Evolutionary conservation across 129 eudicot genomes (phyloP).

Genomic region (Flaveria robusta): DNA sequence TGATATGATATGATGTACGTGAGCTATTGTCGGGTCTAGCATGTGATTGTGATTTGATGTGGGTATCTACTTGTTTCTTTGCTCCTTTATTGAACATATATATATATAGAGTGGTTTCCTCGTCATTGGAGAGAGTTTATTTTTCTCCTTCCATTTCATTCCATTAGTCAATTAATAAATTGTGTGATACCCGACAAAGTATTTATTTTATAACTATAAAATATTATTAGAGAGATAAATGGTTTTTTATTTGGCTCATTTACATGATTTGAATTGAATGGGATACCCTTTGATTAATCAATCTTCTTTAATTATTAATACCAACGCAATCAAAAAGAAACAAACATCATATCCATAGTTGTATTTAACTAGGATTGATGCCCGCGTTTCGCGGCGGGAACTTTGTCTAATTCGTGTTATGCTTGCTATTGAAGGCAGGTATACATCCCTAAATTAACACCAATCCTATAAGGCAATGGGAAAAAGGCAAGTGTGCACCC

Average conservation of each 20-base stretch:
- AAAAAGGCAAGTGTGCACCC: too few relatives aligned
- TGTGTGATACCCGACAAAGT: not conserved
- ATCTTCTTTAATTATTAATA: not conserved
- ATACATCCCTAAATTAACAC: too few relatives aligned
- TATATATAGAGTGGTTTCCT: not conserved
- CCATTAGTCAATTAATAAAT: not conserved
- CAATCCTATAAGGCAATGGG: too few relatives aligned
- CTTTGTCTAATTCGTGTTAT: too few relatives aligned
- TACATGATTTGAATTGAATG: not conserved
- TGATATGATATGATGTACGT: not conserved
- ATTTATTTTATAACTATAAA: not conserved
- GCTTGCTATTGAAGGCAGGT: too few relatives aligned
- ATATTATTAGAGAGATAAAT: not conserved
- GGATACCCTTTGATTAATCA: not conserved
- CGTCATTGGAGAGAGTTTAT: not conserved
- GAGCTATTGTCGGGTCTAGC: constrained; percentile 1
- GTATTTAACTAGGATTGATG: too few relatives aligned
- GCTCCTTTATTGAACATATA: not conserved
- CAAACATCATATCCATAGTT: too few relatives aligned
- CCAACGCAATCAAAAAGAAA: not conserved
- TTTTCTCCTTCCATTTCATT: not conserved
- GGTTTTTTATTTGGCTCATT: not conserved
- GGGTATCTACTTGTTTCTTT: not conserved
- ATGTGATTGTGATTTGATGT: not conserved
- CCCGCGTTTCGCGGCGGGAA: too few relatives aligned